Base-by-base conservation (phyloP, 1,284 basidiomycete species). In the Ceratobasidium sp. region DNA sequence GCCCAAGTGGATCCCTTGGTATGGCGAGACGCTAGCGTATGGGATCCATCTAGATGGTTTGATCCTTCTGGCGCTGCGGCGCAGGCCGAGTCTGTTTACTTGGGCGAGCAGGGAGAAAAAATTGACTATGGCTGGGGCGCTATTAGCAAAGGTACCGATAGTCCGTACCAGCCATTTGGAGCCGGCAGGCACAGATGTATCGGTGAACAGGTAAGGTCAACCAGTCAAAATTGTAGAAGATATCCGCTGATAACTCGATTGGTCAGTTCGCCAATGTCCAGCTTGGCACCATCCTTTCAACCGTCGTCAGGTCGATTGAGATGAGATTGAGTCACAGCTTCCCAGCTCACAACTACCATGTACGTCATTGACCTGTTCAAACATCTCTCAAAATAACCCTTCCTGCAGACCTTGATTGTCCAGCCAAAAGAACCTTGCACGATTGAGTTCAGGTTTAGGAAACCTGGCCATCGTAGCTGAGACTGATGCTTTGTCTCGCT, bases 61-160 rank as follows among this genome's bases (percentile, higher is more conserved):
- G 95, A 96, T 80, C 88, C 90, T 70, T 89, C 91, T 76, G 91
- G 94, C 82, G 88, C 92, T 69, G 95, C 94, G 4, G 90, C 90
- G 28, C 88, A 91, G 81, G 94, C 95, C 33, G 90, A 91, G 81
- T 91, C 91, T 82, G 86, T 88, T 80, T 95, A 96, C 83, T 85
- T 87, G 71, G 93, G 94, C 81, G 91, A 90, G 81, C 86, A 86
- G 44, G 94, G 93, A 70, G 94, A 97, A 84, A 96, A 95, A 87
- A 89, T 98, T 78, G 97, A 99, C 85, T 99, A 94, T 82, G 97
- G 97, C 0, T 99, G 96, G 84, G 97, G 97, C 73, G 90, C 90
- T 81, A 94, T 97, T 61, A 94, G 93, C 85, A 97, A 97, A 86
- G 95, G 95, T 68, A 96, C 95, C 12, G 94, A 96, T 79, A 94